Conservation (phyloP, 768 basidiomycete species). For the Rhizopogon vinicolor region DNA sequence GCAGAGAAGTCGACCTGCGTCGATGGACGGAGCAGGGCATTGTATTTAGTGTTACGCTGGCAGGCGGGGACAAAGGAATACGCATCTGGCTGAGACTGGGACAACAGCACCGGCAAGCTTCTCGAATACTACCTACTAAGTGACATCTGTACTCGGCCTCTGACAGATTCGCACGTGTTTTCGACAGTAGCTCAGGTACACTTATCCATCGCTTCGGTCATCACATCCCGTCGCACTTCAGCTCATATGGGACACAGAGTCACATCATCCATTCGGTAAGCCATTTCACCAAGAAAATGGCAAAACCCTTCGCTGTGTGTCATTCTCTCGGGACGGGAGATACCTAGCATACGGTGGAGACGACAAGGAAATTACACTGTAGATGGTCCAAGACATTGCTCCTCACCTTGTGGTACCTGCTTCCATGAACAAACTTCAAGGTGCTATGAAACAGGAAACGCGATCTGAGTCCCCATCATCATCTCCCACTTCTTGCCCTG, state of each 20-base stretch:
- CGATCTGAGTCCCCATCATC: not conserved
- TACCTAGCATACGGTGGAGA: not conserved
- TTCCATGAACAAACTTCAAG: not conserved
- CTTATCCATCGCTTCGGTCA: not conserved
- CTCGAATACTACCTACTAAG: too few species aligned
- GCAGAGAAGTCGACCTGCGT: not conserved
- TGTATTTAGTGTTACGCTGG: too few species aligned
- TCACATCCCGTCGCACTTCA: not conserved
- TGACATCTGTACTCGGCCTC: not conserved
- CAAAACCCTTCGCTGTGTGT: not conserved
- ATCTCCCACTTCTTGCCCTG: not conserved
- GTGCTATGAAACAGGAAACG: not conserved
- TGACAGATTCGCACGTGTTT: not conserved
- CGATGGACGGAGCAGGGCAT: too few species aligned
- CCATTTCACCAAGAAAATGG: not conserved
- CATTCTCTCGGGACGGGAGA: not conserved
- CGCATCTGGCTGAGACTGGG: not conserved
- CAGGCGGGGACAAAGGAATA: not conserved
- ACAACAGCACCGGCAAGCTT: not conserved
- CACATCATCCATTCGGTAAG: not conserved
- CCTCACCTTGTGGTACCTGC: not conserved
- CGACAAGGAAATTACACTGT: not conserved
- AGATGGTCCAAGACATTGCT: not conserved
- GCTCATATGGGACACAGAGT: not conserved
- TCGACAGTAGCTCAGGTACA: not conserved